Base-by-base conservation (phyloP, 805 yeast genomes). In the Saturnispora bothae region DNA sequence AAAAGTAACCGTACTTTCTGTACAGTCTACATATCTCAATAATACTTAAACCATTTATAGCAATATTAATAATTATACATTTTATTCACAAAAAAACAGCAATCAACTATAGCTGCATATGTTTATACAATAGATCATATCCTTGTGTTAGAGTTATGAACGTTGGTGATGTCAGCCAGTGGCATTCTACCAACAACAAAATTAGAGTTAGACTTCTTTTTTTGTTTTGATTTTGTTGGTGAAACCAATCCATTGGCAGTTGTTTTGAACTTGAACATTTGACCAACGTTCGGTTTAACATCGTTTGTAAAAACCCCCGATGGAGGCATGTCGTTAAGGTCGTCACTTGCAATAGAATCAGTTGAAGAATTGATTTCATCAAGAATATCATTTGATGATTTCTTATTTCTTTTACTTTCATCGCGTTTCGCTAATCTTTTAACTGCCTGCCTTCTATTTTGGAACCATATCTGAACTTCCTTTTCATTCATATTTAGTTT, bases 381-480 rank as follows among this genome's bases (percentile, higher is more conserved):
- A 12, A 16, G 33, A n/a, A 19, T 16, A 33, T 22, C 21, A 15
- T 15, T 17, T 8, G 6, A 5, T n/a, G 25, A 22, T 10, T 22
- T 10, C 10, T 22, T 22, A 8, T 22, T 22, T 7, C 6, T 26
- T 31, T 27, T 34, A 34, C 23, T 19, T 19, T 15, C 20, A 25
- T 26, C 27, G 21, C 29, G 27, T 23, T 48, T 19, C 20, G 29
- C 27, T 14, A 23, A 47, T 49, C 78, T 74, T 51, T 86, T 71
- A 45, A 80, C 61, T 27, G 88, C 71, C 60, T 89, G 96, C 59
- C 98, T 74, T 59, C 78, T 83, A 61, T 92, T 92, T 63, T 92
- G 98, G 63, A 92, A 92, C 98, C 98, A 92, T 45, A 89, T 85
- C 63, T 92, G 98, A 26, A 92, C 95, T 2, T 96, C 95, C 58